Evolutionary conservation across 2,329 filamentous ascomycete species (phyloP), one percentile per base, ranked within the genome.

Genomic region (Tolypocladium tropicale): DNA sequence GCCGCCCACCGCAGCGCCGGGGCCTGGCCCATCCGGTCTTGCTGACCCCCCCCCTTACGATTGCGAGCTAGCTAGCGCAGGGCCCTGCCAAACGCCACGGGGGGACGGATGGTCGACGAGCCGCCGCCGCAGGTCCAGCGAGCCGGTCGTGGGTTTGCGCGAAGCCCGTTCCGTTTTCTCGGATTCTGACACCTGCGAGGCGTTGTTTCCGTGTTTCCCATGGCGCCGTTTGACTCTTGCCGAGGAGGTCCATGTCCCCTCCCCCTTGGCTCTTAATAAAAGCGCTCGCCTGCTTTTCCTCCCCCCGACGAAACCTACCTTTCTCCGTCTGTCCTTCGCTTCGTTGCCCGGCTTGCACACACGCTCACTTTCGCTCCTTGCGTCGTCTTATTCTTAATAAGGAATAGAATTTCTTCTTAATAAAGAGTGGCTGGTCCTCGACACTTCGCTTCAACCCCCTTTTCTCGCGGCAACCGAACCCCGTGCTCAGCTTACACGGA

Each of bases 201-300:
- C 16, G 6, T 32, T 32, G 46, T 50, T 33, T 50, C 43, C 41
- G 36, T 41, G 32, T 6, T 39, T 43, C 18, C 41, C 28, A 52
- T 52, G 32, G 33, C 9, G 23, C 3, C 21, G 18, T 21, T 28
- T 0, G 43, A 30, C 28, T 18, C 28, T 32, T 6, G 25, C 28
- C 25, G 46, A 48, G 21, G 21, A 6, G 5, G 36, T 37, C 12
- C 10, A 9, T 21, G 25, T 30, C 16, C 7, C 46, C 9, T 18
- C 14, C 7, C 16, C 12, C 23, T 16, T 2, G 3, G 3, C 6
- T 14, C 10, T 21, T n/a, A n/a, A 46, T 2, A 21, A 58, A 61
- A 59, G 56, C 59, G 41, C 59, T 61, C 58, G 59, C 56, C 56
- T 58, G 59, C 58, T 60, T 59, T 59, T 48, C 14, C 55, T 58